Conservation (phyloP, 2,329 filamentous ascomycete species). For the Fusarium buharicum region DNA sequence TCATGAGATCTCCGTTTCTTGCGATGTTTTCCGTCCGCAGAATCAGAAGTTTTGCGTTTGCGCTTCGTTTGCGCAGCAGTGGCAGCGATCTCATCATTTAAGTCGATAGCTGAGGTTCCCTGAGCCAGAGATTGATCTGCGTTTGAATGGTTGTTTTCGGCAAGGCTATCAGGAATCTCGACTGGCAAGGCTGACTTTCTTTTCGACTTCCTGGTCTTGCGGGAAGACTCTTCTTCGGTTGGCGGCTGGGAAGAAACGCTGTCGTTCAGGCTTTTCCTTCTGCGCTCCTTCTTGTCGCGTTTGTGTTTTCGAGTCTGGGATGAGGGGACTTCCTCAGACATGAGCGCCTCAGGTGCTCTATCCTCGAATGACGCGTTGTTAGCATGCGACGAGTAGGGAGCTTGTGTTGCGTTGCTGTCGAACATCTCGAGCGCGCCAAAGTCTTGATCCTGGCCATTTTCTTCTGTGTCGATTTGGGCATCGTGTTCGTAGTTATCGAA, state of each 20-base stretch:
- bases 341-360: conserved; percentile 47
- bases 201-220: conserved; percentile 46
- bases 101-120: conserved; percentile 20
- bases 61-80: conserved; percentile 45
- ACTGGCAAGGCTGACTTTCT: conserved; percentile 30
- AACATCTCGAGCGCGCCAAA: conserved; percentile 54
- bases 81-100: conserved; percentile 32
- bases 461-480: conserved; percentile 36
- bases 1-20: conserved; percentile 50
- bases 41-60: conserved; percentile 49
- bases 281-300: conserved; percentile 50
- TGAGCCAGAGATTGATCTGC: conserved; percentile 18
- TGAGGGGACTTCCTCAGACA: conserved; percentile 40
- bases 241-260: conserved; percentile 27
- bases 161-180: conserved; percentile 39
- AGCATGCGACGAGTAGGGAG: conserved; percentile 47
- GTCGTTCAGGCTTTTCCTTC: conserved; percentile 37
- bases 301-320: conserved; percentile 44
- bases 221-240: conserved; percentile 33
- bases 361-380: conserved; percentile 27
- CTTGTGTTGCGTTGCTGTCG: conserved; percentile 50
- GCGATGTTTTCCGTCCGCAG: conserved; percentile 46
- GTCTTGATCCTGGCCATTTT: conserved; percentile 45
- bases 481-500: conserved; percentile 44
- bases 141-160: conserved; percentile 15